phyloP scores from a whole-genome alignment of 2,329 filamentous ascomycete genomes.

The Diplodia sapinea region DNA sequence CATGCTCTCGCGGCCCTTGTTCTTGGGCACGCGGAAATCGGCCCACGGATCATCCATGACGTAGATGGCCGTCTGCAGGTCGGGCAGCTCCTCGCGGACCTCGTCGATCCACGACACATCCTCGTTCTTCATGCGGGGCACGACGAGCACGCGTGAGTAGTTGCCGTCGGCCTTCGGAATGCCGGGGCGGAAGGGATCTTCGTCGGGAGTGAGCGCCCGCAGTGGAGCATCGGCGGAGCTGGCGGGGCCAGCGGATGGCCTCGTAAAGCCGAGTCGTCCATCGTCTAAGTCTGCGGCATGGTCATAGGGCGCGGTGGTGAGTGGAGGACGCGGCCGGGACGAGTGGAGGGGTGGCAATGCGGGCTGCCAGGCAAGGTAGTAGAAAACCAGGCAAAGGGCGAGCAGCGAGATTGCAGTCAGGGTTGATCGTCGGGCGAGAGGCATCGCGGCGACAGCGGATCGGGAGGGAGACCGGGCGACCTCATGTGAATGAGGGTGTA shows the following conservation, averaged over 20 bases:
- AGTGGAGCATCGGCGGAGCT: constrained; percentile 14
- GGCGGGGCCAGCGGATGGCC: constrained; percentile 19
- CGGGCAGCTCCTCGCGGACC: constrained; percentile 39
- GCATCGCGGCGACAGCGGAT: constrained; percentile 14
- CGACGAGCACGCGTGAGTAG: constrained; percentile 45
- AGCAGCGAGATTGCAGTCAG: constrained; percentile 22
- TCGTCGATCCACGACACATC: constrained; percentile 45
- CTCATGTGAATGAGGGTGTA: constrained; percentile 2
- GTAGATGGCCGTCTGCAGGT: constrained; percentile 54
- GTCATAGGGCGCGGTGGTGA: not conserved
- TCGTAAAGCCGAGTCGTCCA: not conserved
- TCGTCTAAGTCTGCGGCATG: not conserved
- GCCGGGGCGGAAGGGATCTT: constrained; percentile 31
- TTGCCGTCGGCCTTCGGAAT: constrained; percentile 44
- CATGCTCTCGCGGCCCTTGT: constrained; percentile 69
- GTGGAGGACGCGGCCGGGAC: constrained; percentile 16
- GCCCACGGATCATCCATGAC: constrained; percentile 59
- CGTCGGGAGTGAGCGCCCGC: constrained; percentile 18
- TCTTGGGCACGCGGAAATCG: constrained; percentile 59
- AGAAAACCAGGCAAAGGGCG: constrained; percentile 19
- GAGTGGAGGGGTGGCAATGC: not conserved
- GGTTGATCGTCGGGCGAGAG: constrained; percentile 26
- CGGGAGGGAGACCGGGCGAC: constrained; percentile 7
- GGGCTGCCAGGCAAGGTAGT: constrained; percentile 23
- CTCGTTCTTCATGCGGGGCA: constrained; percentile 48